A percentile compares a stretch with the other conserved stretches of the same genome.
Evolutionary conservation across 139 green algal genomes (phyloP).

Genomic region (Pleodorina starrii): DNA sequence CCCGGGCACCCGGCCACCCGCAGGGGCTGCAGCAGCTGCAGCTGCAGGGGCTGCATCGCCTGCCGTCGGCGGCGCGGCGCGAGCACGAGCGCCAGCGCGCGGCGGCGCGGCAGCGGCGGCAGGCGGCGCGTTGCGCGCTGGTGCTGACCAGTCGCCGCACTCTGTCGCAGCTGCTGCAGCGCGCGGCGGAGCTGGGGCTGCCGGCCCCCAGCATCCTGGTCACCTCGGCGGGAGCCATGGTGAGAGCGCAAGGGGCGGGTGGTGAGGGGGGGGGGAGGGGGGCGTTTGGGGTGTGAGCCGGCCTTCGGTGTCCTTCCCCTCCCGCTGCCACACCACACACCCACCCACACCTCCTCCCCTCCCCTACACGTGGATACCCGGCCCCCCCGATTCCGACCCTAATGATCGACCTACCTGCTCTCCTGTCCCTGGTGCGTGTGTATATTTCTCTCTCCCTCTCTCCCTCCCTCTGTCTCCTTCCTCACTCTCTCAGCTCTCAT

Average conservation of each 20-base stretch:
- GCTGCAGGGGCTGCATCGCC: not conserved
- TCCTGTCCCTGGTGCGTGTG: too few relatives aligned
- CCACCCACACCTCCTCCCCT: not conserved
- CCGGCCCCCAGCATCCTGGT: constrained; percentile 14
- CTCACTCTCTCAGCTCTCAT: too few relatives aligned
- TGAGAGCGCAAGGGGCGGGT: not conserved
- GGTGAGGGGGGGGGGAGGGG: not conserved
- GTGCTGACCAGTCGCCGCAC: constrained; percentile 38
- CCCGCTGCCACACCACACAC: not conserved
- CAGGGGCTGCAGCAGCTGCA: not conserved
- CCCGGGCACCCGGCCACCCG: too few relatives aligned
- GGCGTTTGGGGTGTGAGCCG: not conserved
- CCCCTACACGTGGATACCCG: too few relatives aligned
- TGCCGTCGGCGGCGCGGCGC: not conserved
- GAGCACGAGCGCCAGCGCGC: not conserved
- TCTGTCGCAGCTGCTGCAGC: constrained; percentile 38
- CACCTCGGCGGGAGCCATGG: constrained; percentile 35
- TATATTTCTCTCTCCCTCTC: too few relatives aligned
- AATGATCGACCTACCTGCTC: too few relatives aligned
- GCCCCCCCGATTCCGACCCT: too few relatives aligned
- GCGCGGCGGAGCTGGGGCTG: not conserved
- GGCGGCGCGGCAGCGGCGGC: not conserved
- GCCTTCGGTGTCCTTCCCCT: not conserved
- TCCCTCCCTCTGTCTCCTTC: too few relatives aligned
- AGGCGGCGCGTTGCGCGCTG: not conserved